Conservation (phyloP, 2,329 filamentous ascomycete genomes). For the Neospermospora avenae region DNA sequence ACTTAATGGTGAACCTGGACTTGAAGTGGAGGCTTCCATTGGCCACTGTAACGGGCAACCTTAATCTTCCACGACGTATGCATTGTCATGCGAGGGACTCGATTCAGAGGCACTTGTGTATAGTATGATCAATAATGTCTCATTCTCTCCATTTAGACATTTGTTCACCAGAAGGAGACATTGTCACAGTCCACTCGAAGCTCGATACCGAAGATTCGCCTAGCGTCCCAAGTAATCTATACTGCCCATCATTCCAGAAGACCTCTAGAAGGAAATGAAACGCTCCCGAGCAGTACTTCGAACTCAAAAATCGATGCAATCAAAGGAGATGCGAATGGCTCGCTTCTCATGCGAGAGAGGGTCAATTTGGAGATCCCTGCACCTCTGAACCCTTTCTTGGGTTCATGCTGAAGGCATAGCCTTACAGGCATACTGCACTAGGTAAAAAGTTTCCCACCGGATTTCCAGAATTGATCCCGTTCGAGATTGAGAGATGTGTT, state of each 20-base stretch:
- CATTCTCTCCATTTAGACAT: not conserved
- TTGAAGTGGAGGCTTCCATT: not conserved
- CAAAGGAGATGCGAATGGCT: not conserved
- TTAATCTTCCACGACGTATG: not conserved
- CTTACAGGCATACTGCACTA: not conserved
- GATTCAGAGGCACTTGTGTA: not conserved
- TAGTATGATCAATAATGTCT: not conserved
- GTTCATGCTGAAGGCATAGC: not conserved
- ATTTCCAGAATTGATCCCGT: not conserved
- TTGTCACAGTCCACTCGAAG: not conserved
- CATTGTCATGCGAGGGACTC: not conserved
- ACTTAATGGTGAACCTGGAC: not conserved
- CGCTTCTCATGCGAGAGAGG: not conserved
- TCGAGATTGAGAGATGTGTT: not conserved
- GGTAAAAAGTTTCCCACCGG: not conserved
- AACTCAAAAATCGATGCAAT: not conserved
- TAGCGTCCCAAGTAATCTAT: not conserved
- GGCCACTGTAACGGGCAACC: not conserved
- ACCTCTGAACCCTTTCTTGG: not conserved
- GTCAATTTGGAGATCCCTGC: not conserved
- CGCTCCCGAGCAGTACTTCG: not conserved
- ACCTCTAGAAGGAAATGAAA: not conserved
- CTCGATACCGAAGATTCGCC: not conserved
- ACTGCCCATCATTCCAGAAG: not conserved
- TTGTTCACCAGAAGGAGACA: not conserved